Evolutionary conservation across 2,329 filamentous ascomycete genomes (phyloP).

Genomic region (Alternaria novae-zelandiae): DNA sequence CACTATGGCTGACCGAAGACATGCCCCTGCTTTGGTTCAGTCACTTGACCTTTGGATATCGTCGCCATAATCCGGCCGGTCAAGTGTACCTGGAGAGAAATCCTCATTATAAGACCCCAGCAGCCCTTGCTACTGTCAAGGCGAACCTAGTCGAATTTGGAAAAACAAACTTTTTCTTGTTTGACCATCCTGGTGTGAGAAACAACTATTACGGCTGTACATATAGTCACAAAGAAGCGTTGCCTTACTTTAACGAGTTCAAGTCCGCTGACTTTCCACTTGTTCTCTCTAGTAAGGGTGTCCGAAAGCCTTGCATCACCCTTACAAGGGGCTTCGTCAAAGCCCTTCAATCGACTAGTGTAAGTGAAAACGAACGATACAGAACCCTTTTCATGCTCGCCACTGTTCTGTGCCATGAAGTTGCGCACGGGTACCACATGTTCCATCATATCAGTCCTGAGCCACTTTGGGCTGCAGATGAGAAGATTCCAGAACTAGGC

Average conservation of each 20-base stretch:
- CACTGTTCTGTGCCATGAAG: conserved; percentile 24
- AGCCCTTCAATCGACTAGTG: not conserved
- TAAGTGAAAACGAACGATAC: not conserved
- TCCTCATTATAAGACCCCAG: not conserved
- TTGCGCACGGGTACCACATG: conserved; percentile 21
- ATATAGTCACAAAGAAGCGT: not conserved
- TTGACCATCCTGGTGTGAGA: too few relatives aligned
- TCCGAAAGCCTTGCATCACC: not conserved
- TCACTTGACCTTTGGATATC: conserved; percentile 22
- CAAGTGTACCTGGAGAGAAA: conserved; percentile 11
- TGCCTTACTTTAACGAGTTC: not conserved
- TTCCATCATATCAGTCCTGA: conserved; percentile 15
- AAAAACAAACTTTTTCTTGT: not conserved
- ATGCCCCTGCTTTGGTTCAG: conserved; percentile 25
- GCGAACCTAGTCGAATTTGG: conserved; percentile 12
- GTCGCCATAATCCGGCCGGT: not conserved
- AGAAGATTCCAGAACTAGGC: conserved; percentile 20
- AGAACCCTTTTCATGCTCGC: conserved; percentile 19
- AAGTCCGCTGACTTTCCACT: not conserved
- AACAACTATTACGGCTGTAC: not conserved
- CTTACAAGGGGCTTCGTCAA: not conserved
- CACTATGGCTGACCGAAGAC: conserved; percentile 19
- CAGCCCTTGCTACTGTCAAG: conserved; percentile 8
- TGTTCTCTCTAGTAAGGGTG: not conserved
- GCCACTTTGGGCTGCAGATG: conserved; percentile 15